Conservation (phyloP, 176 grass and related monocot species). For the Carex scoparia region DNA sequence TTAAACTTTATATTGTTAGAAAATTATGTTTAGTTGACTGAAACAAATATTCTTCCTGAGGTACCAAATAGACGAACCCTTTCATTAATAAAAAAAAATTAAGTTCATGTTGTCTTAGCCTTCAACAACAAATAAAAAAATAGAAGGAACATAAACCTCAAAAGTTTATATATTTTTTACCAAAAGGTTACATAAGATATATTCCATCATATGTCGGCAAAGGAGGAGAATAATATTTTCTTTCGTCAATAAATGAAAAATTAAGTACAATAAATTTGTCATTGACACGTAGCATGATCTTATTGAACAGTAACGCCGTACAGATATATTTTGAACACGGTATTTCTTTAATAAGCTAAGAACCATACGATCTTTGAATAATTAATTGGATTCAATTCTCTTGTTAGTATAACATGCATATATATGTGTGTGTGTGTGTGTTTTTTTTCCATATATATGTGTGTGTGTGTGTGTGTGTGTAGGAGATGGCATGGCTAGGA, state of each 20-base stretch:
- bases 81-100: too few species aligned
- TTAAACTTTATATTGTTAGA: too few species aligned
- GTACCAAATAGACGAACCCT: too few species aligned
- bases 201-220: neutral
- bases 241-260: neutral
- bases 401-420: neutral
- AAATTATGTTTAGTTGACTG: too few species aligned
- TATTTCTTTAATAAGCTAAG: neutral
- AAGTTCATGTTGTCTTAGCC: too few species aligned
- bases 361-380: neutral
- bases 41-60: too few species aligned
- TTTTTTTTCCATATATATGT: too few species aligned
- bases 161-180: too few species aligned
- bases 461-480: neutral
- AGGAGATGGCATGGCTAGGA: neutral
- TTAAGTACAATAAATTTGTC: neutral
- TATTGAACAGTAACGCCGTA: neutral
- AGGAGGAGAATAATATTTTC: neutral
- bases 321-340: neutral
- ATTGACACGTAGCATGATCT: neutral
- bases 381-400: neutral
- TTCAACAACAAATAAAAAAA: too few species aligned
- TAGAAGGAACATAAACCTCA: too few species aligned
- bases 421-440: neutral
- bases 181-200: too few species aligned